These are phyloP conservation scores for Globisporangium spinosum DNA, from an alignment of 352 stramenopile genomes.

Conservation along the genomic window DNA sequence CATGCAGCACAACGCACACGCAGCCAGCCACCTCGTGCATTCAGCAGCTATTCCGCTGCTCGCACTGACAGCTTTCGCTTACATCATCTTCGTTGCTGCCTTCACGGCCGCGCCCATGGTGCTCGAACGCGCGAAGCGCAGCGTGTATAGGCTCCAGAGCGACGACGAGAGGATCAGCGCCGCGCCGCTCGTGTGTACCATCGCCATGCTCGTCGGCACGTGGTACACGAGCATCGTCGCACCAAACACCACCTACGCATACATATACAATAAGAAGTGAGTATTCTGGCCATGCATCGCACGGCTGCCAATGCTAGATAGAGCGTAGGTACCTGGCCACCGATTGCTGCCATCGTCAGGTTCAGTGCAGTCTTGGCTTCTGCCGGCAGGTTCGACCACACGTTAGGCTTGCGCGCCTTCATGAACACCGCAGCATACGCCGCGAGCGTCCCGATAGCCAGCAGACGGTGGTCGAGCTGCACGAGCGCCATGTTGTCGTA, in stretches of 20 bases:
- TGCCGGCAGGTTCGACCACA: constrained; percentile 68
- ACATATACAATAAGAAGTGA: neutral
- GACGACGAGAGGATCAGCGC: constrained; percentile 54
- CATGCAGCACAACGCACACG: no score
- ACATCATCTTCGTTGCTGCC: constrained; percentile 15
- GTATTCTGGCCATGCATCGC: no score
- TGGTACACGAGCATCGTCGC: constrained; percentile 94
- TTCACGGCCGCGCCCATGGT: constrained; percentile 29
- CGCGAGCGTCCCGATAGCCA: constrained; percentile 86
- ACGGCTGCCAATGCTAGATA: no score
- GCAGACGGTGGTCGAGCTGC: constrained; percentile 1
- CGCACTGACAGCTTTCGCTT: neutral
- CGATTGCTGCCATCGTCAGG: constrained; percentile 47
- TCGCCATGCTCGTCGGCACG: constrained; percentile 91
- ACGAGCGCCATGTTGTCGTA: constrained; percentile 88
- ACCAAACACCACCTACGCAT: constrained; percentile 82
- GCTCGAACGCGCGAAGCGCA: constrained; percentile 54
- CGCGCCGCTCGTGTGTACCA: constrained; percentile 87
- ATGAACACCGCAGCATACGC: constrained; percentile 48
- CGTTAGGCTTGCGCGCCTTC: constrained; percentile 49
- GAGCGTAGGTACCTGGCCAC: constrained; percentile 31
- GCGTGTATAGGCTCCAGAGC: constrained; percentile 58
- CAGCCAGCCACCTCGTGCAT: no score
- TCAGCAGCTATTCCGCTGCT: no score
- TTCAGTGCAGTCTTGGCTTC: constrained; percentile 55